These are phyloP conservation scores for Helotiales sp. DNA, from an alignment of 2,329 filamentous ascomycete species.

Conservation along the genomic window DNA sequence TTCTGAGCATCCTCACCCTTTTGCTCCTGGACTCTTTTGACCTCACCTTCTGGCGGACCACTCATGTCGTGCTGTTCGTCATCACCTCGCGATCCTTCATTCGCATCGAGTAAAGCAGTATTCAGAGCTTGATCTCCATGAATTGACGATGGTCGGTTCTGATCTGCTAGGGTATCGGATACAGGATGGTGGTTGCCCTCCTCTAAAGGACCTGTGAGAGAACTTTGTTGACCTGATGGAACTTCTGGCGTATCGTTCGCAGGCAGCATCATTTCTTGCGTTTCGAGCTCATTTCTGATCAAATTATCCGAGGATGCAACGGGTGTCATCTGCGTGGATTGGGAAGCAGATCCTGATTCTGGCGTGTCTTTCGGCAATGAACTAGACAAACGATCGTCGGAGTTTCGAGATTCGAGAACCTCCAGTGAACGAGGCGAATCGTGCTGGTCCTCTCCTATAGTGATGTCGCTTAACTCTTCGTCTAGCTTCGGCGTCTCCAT, in stretches of 20 bases:
- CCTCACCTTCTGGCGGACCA: not conserved
- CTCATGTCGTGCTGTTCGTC: not conserved
- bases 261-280: not conserved
- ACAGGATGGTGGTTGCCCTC: not conserved
- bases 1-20: not conserved
- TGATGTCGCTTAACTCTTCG: too few species aligned
- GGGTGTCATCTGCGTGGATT: constrained; percentile 1
- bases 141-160: not conserved
- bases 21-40: not conserved
- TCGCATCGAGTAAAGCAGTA: not conserved
- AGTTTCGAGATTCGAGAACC: too few species aligned
- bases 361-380: not conserved
- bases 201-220: not conserved
- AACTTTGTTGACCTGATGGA: not conserved
- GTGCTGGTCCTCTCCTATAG: too few species aligned
- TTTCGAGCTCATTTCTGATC: constrained; percentile 6
- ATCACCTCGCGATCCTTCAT: not conserved
- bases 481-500: too few species aligned
- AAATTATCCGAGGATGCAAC: not conserved
- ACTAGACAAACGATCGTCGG: not conserved
- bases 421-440: too few species aligned
- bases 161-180: not conserved
- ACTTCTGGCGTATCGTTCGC: not conserved
- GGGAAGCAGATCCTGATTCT: not conserved
- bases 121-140: too few species aligned